Evolutionary conservation across 345 rosid species (phyloP).

Genomic region (Camelina neglecta): DNA sequence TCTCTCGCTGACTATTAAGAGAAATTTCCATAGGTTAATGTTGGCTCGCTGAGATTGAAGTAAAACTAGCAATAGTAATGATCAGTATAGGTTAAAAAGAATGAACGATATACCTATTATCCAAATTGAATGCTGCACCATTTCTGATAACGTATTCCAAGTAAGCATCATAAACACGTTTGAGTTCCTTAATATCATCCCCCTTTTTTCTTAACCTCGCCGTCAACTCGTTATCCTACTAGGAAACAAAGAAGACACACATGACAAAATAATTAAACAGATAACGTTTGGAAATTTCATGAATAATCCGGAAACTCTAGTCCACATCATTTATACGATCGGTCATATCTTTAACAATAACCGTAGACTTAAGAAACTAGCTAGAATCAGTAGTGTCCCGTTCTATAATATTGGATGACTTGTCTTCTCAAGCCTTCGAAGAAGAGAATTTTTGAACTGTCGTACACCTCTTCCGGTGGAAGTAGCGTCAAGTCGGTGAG

Average conservation of each 20-base stretch:
- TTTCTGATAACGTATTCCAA: constrained; percentile 56
- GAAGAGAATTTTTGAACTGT: constrained; percentile 83
- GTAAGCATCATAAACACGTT: constrained; percentile 69
- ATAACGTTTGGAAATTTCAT: neutral
- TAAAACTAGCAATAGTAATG: neutral
- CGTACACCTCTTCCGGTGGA: constrained; percentile 78
- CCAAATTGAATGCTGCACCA: constrained; percentile 54
- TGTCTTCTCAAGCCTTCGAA: constrained; percentile 73
- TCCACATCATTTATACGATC: neutral
- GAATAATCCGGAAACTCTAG: neutral
- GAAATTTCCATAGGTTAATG: constrained; percentile 9
- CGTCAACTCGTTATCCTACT: constrained; percentile 71
- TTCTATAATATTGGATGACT: constrained; percentile 4
- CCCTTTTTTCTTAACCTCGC: constrained; percentile 44
- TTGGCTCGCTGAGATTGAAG: constrained; percentile 12
- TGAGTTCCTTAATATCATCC: constrained; percentile 71
- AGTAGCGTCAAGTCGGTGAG: constrained; percentile 66
- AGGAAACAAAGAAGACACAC: constrained; percentile 9
- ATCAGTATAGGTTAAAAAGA: neutral
- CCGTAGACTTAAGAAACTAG: neutral
- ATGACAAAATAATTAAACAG: neutral
- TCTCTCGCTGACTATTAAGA: constrained; percentile 52
- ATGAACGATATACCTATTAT: constrained; percentile 49
- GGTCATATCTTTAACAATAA: neutral
- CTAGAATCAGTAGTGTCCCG: neutral